Evolutionary conservation across 345 rosid genomes (phyloP), one percentile per base, ranked within the genome.

Genomic region (Salix exigua): DNA sequence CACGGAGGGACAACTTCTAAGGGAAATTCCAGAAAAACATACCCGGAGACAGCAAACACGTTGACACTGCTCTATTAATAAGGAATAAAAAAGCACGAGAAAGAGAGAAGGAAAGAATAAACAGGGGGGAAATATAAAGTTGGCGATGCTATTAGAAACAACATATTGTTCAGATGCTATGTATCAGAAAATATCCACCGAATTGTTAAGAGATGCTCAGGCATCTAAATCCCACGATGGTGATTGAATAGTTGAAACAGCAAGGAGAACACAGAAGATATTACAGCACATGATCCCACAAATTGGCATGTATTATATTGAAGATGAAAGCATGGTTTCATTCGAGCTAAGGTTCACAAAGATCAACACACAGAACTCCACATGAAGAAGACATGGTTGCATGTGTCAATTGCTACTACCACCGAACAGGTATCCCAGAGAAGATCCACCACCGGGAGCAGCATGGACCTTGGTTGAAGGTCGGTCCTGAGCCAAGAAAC

Each of bases 381-480:
- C 35, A 75, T 33, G 65, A 48, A 40, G 63, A 40, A 40, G 63
- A 33, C 28, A 31, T 23, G 74, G 3, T 23, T 62, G 66, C 71
- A 69, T 48, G 60, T 51, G 55, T 80, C 72, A 80, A 72, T 80
- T 75, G 25, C 71, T 30, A 55, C 73, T 68, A 58, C 73, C 48
- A 53, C 80, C 83, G 70, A 81, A 81, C 28, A 81, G 75, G 75
- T 77, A 77, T 6, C 71, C 78, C 28, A 81, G 62, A 38, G 80
- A 81, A 77, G 83, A 81, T 77, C 83, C 83, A 37, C 80, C 78
- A 30, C 83, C 83, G 5, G 83, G 75, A n/a, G 80, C 83, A 68
- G 83, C 72, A 40, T 81, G 83, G 37, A 81, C 83, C 46, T 81
- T 81, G 58, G 83, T 81, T 68, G 83, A 77, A 37, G 80, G 83